Percentiles rank a stretch among this genome's conserved stretches.
These are phyloP conservation scores for Globisporangium cystogenes DNA, from an alignment of 352 stramenopile species.

Conservation along the genomic window DNA sequence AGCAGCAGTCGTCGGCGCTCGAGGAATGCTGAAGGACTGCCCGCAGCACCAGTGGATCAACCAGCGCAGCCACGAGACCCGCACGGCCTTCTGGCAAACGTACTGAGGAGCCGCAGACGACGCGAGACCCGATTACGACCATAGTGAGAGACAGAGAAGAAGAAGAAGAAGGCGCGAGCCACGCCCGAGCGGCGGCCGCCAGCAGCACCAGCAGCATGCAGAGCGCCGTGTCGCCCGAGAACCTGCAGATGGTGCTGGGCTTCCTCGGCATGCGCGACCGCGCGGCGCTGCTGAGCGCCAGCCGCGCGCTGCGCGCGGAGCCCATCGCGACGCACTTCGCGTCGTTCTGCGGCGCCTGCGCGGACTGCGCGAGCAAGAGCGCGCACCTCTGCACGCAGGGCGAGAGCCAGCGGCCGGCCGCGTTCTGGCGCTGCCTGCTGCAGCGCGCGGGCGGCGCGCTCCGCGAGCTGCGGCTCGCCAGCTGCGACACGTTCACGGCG, in stretches of 20 bases:
- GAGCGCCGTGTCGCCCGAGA: conserved; percentile 27
- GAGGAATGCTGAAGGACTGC: conserved; percentile 83
- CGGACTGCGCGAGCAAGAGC: conserved; percentile 35
- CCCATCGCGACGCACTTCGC: conserved; percentile 30
- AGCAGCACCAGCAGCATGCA: conserved; percentile 6
- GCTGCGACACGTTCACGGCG: conserved; percentile 39
- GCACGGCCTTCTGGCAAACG: conserved; percentile 57
- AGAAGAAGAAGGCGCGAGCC: background rate
- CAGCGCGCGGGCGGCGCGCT: conserved; percentile 22
- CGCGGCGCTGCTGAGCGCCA: conserved; percentile 47
- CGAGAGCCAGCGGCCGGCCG: conserved; percentile 22
- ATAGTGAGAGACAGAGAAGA: background rate
- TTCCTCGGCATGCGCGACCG: conserved; percentile 54
- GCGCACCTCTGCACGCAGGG: conserved; percentile 50
- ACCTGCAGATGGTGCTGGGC: conserved; percentile 47
- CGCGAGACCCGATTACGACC: background rate
- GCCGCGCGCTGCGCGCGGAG: conserved; percentile 31
- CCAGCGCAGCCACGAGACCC: conserved; percentile 85
- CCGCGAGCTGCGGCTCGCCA: conserved; percentile 45
- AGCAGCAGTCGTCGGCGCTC: conserved; percentile 1
- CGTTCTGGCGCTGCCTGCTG: conserved; percentile 62
- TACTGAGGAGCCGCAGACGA: conserved; percentile 29
- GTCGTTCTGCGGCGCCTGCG: conserved; percentile 62
- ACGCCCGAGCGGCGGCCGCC: background rate
- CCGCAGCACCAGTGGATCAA: conserved; percentile 89